Evolutionary conservation across 2,329 filamentous ascomycete species (phyloP), one percentile per base, ranked within the genome.

Genomic region (Monosporascus sp.): DNA sequence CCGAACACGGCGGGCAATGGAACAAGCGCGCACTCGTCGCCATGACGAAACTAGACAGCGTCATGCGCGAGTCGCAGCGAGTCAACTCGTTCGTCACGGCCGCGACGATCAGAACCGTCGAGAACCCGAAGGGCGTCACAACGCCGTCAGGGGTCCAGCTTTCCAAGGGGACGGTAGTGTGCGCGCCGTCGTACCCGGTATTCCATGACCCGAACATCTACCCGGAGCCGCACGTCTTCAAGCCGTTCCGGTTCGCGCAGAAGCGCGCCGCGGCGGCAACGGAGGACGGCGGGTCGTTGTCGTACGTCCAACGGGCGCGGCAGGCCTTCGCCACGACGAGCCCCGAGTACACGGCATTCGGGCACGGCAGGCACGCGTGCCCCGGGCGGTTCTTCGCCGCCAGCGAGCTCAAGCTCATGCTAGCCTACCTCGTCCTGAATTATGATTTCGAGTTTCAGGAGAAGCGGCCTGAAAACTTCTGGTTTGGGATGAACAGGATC

Each of bases 141-240:
- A 68, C 71, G 2, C 68, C 69, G 6, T 68, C 65, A 5, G 71
- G 70, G 17, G 57, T 70, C 22, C 59, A 63, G 15, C 52, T 73
- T n/a, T 66, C 69, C 0, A 53, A 54, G 6, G 65, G 66, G n/a
- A 60, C 60, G 6, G 53, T 52, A 9, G 54, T 74, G 17, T 58
- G 50, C 46, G 66, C 68, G 14, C 65, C 66, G 3, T 55, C 60
- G 8, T 68, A 68, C 54, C 53, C 63, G 11, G 62, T 70, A 7
- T 50, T 68, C 37, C 61, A 63, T 37, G 60, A 83, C 58, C 70
- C 73, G 0, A 59, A 68, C 0, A 65, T 81, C 25, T 84, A 83
- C 60, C 55, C 66, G 0, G 65, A 82, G 20, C 77, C 80, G 0
- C 38, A 63, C 1, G 66, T 20, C 0, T 61, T 62, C 58, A 51